These are phyloP conservation scores for Trichoderma virens DNA, from an alignment of 495 filamentous ascomycete genomes.

Conservation along the genomic window DNA sequence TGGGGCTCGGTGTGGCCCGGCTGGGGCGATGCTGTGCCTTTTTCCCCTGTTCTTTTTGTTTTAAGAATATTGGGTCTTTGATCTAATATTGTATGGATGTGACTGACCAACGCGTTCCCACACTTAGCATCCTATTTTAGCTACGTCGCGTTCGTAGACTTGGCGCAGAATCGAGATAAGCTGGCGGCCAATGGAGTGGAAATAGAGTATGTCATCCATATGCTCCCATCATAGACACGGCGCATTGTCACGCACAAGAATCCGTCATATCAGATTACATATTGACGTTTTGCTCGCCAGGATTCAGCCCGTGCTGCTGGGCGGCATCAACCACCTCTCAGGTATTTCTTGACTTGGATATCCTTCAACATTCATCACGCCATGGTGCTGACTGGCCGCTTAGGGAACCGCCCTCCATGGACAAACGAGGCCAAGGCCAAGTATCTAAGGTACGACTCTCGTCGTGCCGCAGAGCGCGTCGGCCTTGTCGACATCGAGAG, in stretches of 20 bases:
- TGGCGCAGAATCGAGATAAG: conserved; percentile 44
- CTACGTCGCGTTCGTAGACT: conserved; percentile 53
- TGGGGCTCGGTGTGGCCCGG: background rate
- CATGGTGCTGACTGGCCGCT: background rate
- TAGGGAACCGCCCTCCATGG: conserved; percentile 71
- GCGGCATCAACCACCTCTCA: conserved; percentile 58
- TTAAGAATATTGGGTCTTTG: too few relatives aligned
- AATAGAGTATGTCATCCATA: conserved; percentile 44
- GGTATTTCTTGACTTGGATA: conserved; percentile 26
- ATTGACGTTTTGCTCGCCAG: conserved; percentile 26
- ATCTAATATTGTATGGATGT: too few relatives aligned
- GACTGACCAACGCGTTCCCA: background rate
- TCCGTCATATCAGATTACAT: background rate
- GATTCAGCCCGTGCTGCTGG: conserved; percentile 64
- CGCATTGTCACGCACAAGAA: background rate
- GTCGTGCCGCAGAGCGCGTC: conserved; percentile 50
- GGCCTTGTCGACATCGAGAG: conserved; percentile 30
- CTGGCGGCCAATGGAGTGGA: conserved; percentile 51
- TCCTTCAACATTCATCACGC: too few relatives aligned
- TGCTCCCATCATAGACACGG: conserved; percentile 7
- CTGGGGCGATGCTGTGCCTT: background rate
- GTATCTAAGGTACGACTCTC: conserved; percentile 46
- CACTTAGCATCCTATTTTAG: conserved; percentile 59
- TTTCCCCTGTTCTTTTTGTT: background rate
- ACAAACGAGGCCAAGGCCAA: conserved; percentile 55